phyloP scores from a whole-genome alignment of 129 eudicot genomes.

The Helichrysum umbraculigerum region DNA sequence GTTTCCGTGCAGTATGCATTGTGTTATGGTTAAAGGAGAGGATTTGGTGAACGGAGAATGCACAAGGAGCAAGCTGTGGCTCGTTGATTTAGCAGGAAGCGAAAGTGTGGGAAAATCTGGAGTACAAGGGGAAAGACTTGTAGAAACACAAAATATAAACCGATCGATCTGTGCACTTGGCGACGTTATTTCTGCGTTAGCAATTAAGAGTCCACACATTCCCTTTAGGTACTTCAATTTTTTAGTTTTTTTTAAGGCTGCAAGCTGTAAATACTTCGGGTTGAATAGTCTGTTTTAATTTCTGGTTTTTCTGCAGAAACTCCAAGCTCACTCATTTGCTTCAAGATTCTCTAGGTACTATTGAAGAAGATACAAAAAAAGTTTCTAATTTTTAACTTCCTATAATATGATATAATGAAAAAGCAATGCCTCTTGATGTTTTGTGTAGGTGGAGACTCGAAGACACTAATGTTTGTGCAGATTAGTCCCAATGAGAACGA shows the following conservation, averaged over 20 bases:
- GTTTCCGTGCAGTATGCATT: conserved; percentile 75
- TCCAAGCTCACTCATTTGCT: conserved; percentile 98
- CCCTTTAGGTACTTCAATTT: conserved; percentile 67
- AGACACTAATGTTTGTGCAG: conserved; percentile 94
- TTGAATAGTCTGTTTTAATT: conserved; percentile 5
- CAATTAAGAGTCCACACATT: conserved; percentile 81
- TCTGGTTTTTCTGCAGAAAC: conserved; percentile 54
- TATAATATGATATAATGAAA: neutral
- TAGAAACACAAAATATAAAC: conserved; percentile 92
- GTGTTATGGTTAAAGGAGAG: conserved; percentile 98
- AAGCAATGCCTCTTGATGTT: neutral
- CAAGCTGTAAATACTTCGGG: neutral
- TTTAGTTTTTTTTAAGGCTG: neutral
- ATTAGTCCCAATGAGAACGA: conserved; percentile 90
- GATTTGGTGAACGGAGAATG: conserved; percentile 78
- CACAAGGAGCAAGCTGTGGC: conserved; percentile 93
- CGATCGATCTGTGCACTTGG: conserved; percentile 97
- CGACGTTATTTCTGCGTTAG: conserved; percentile 94
- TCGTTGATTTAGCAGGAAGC: conserved; percentile 94
- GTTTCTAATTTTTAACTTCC: conserved; percentile 1
- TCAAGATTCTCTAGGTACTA: conserved; percentile 93
- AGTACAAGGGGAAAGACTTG: conserved; percentile 88
- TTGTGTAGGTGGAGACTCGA: conserved; percentile 86
- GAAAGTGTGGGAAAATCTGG: conserved; percentile 89
- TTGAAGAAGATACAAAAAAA: neutral